Conservation (phyloP, 352 stramenopile species). For the Phytophthora melonis region DNA sequence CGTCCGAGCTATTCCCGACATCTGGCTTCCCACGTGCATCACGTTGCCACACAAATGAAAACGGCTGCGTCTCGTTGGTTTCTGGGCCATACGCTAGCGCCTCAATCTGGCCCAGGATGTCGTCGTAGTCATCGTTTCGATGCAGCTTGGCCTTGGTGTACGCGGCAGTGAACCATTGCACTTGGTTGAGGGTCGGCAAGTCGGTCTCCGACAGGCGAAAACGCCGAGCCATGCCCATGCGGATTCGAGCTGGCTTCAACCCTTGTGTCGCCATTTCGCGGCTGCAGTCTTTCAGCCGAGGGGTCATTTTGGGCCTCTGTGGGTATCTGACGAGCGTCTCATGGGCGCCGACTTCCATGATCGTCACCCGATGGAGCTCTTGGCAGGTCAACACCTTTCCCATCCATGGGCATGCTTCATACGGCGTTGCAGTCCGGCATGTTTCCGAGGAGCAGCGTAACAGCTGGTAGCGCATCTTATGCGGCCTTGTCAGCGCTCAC, state of each 20-base stretch:
- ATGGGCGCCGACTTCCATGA: background rate
- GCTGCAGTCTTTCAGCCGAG: background rate
- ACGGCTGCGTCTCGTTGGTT: too few species aligned
- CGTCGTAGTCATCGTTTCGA: background rate
- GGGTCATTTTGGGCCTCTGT: background rate
- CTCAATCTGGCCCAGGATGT: background rate
- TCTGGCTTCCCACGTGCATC: background rate
- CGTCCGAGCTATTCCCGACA: background rate
- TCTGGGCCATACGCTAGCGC: background rate
- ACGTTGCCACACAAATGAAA: constrained; percentile 3
- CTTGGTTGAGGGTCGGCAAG: background rate
- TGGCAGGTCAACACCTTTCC: constrained; percentile 5
- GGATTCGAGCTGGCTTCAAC: constrained; percentile 3
- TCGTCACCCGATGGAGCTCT: background rate
- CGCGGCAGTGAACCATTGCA: background rate
- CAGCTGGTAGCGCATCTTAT: too few species aligned
- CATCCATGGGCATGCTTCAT: background rate
- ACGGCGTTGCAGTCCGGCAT: background rate
- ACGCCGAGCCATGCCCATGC: background rate
- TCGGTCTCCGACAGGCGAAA: background rate
- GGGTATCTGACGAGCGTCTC: background rate
- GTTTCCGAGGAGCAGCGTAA: background rate
- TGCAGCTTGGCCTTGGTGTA: background rate
- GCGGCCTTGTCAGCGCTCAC: too few species aligned
- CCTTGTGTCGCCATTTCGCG: background rate